These are phyloP conservation scores for Fusarium duplospermum DNA, from an alignment of 2,329 filamentous ascomycete species.

Conservation along the genomic window DNA sequence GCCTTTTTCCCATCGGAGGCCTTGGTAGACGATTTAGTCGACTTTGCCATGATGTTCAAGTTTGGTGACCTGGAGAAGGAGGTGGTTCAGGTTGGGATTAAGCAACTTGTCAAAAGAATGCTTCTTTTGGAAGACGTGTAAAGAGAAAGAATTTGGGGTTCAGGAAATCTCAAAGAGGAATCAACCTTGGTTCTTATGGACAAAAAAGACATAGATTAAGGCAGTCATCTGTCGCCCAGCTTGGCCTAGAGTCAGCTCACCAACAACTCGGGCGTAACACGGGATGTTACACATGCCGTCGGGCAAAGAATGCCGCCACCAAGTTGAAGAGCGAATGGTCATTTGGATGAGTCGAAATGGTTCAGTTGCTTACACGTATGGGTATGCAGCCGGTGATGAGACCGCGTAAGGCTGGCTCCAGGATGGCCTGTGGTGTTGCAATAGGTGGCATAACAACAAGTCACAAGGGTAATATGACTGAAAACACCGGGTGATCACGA, in stretches of 20 bases:
- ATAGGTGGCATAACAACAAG: constrained; percentile 8
- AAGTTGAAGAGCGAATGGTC: constrained; percentile 18
- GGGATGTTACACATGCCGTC: constrained; percentile 26
- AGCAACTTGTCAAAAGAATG: neutral
- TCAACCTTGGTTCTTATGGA: constrained; percentile 24
- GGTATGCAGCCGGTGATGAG: constrained; percentile 15
- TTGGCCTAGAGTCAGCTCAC: constrained; percentile 8
- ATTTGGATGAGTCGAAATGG: constrained; percentile 16
- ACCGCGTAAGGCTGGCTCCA: constrained; percentile 7
- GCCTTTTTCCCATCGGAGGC: neutral
- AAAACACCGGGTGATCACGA: neutral
- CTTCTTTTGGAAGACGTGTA: neutral
- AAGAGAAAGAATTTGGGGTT: neutral
- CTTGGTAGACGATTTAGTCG: neutral
- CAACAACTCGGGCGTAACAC: constrained; percentile 20
- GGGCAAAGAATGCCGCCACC: constrained; percentile 7
- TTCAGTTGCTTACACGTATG: constrained; percentile 16
- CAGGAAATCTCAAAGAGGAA: neutral
- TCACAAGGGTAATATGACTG: constrained; percentile 22
- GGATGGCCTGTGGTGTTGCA: constrained; percentile 22
- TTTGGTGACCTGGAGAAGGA: neutral
- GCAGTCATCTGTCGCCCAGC: constrained; percentile 15
- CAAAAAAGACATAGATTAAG: neutral
- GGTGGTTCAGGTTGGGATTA: neutral
- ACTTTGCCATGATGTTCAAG: neutral